Evolutionary conservation across 257 asterid species (phyloP).

Genomic region (Nicotiana tabacum): DNA sequence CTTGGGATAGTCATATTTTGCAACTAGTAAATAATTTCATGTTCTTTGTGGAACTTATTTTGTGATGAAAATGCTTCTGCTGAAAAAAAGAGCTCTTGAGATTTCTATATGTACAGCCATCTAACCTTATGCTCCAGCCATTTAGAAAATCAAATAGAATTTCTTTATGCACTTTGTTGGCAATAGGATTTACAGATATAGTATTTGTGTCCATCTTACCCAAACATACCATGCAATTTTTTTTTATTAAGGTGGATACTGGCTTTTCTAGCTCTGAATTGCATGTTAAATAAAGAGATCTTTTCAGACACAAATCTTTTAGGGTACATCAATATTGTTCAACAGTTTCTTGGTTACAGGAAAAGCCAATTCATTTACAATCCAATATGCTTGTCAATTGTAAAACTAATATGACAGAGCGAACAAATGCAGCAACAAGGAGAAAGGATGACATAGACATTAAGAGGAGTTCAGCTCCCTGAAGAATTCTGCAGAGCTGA

Average conservation of each 20-base stretch:
- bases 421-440: not conserved
- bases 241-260: too few relatives aligned
- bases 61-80: not conserved
- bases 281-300: not conserved
- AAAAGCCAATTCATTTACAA: constrained; percentile 6
- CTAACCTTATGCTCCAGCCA: too few relatives aligned
- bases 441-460: not conserved
- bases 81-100: too few relatives aligned
- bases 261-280: not conserved
- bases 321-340: not conserved
- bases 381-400: not conserved
- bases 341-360: not conserved
- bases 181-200: too few relatives aligned
- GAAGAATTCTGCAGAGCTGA: not conserved
- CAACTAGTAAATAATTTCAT: not conserved
- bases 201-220: too few relatives aligned
- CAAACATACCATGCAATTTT: too few relatives aligned
- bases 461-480: not conserved
- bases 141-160: too few relatives aligned
- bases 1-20: not conserved
- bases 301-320: not conserved
- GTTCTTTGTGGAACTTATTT: not conserved
- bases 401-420: not conserved
- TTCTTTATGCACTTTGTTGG: too few relatives aligned
- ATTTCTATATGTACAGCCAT: too few relatives aligned